Conservation (phyloP, 768 basidiomycete species). For the Boletus fagicola region DNA sequence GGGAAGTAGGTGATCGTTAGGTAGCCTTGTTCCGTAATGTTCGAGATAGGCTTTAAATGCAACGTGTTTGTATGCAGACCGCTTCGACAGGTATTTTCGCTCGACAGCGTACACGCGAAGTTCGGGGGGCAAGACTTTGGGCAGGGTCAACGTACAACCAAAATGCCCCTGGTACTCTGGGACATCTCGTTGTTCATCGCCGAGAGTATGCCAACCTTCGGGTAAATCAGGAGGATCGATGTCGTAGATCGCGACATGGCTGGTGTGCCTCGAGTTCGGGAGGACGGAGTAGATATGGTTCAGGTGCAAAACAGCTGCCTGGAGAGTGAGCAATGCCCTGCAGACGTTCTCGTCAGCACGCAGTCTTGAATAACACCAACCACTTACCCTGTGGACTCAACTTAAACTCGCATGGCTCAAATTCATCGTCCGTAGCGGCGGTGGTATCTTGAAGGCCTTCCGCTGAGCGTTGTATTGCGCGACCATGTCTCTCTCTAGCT, state of each 20-base stretch:
- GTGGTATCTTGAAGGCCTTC: conserved; percentile 10
- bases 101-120: conserved; percentile 53
- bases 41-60: conserved; percentile 68
- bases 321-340: conserved; percentile 71
- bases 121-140: conserved; percentile 49
- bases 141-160: conserved; percentile 64
- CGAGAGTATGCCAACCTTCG: conserved; percentile 57
- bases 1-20: conserved; percentile 75
- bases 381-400: conserved; percentile 64
- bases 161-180: conserved; percentile 52
- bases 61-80: conserved; percentile 63
- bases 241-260: conserved; percentile 58
- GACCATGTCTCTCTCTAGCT: conserved; percentile 59
- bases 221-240: conserved; percentile 63
- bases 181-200: conserved; percentile 36
- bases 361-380: neutral
- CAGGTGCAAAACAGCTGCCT: conserved; percentile 67
- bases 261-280: conserved; percentile 48
- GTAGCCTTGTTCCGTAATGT: conserved; percentile 54
- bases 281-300: conserved; percentile 73
- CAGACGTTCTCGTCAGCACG: neutral
- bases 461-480: conserved; percentile 51
- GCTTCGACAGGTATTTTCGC: conserved; percentile 49
- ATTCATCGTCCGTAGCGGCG: conserved; percentile 21
- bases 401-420: conserved; percentile 43